Evolutionary conservation across 257 asterid species (phyloP).

Genomic region (Rehmannia glutinosa): DNA sequence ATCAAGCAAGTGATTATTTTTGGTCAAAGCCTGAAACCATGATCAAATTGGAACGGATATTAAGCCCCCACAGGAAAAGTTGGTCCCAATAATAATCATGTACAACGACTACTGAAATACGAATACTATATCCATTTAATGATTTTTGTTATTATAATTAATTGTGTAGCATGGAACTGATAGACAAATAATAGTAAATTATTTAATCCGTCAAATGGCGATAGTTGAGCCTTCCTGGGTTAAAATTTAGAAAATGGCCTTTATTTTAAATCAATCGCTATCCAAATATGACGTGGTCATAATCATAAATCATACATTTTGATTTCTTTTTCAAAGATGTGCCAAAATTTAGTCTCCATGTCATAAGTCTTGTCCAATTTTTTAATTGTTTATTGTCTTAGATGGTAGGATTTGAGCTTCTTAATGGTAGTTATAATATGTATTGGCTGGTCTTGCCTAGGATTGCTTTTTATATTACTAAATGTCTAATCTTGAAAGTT

Average conservation of each 20-base stretch:
- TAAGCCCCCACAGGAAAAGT: constrained; percentile 10
- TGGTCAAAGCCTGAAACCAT: not conserved
- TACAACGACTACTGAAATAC: not conserved
- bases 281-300: constrained; percentile 2
- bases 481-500: no score
- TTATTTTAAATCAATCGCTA: not conserved
- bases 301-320: not conserved
- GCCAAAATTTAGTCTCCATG: not conserved
- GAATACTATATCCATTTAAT: not conserved
- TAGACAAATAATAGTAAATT: not conserved
- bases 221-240: not conserved
- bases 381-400: no score
- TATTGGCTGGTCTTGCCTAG: not conserved
- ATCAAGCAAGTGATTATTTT: not conserved
- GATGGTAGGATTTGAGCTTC: not conserved
- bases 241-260: constrained; percentile 4
- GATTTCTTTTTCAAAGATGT: not conserved
- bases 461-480: no score
- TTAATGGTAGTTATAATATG: not conserved
- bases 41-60: not conserved
- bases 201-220: constrained; percentile 4
- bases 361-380: not conserved
- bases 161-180: not conserved
- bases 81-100: constrained; percentile 4
- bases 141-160: not conserved